A percentile compares a stretch with the other conserved stretches of the same genome.
Evolutionary conservation across 2,329 filamentous ascomycete genomes (phyloP).

Genomic region (Cercospora berteroae): DNA sequence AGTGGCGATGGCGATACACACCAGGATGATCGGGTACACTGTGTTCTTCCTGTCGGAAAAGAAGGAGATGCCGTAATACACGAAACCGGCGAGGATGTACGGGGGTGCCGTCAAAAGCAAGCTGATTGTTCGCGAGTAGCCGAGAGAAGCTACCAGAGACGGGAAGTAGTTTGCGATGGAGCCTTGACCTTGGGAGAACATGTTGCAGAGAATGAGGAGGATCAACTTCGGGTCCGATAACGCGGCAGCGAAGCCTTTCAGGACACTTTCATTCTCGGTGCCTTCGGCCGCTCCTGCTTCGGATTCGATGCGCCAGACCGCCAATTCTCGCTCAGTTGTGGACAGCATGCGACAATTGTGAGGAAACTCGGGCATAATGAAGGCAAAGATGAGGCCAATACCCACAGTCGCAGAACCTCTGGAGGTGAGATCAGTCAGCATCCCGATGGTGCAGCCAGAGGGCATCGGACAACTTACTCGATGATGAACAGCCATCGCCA

Average conservation of each 20-base stretch:
- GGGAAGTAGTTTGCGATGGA: constrained; percentile 35
- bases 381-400: constrained; percentile 7
- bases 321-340: constrained; percentile 31
- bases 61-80: constrained; percentile 13
- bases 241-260: constrained; percentile 32
- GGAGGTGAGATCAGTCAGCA: neutral
- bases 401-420: constrained; percentile 10
- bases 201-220: constrained; percentile 36
- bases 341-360: constrained; percentile 30
- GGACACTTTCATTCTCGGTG: constrained; percentile 28
- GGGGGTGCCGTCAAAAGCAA: constrained; percentile 37
- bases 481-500: constrained; percentile 15
- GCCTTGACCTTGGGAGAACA: constrained; percentile 35
- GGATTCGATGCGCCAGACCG: constrained; percentile 32
- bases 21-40: constrained; percentile 2
- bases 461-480: neutral
- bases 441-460: neutral
- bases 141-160: constrained; percentile 34
- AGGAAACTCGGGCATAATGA: constrained; percentile 38
- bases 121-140: constrained; percentile 33
- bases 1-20: constrained; percentile 9
- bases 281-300: constrained; percentile 29
- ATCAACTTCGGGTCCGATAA: constrained; percentile 36
- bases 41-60: constrained; percentile 11
- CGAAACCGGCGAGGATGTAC: constrained; percentile 33